Percentiles rank a stretch among this genome's conserved stretches.
phyloP scores from a whole-genome alignment of 345 rosid genomes.

The Rhodomyrtus tomentosa region DNA sequence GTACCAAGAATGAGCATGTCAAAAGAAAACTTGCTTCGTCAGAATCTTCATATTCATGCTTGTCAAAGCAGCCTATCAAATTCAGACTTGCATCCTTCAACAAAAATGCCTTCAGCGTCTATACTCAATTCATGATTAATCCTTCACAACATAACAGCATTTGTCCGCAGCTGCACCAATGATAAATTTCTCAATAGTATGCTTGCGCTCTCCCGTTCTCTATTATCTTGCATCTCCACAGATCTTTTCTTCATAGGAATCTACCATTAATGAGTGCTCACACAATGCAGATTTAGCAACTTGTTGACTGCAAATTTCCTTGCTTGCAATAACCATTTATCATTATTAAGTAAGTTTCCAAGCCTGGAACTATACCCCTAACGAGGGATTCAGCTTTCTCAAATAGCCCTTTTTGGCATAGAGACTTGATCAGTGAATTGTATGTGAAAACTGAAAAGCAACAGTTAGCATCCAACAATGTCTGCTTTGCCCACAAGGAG shows the following conservation, averaged over 20 bases:
- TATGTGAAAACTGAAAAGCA: slow-evolving; percentile 32
- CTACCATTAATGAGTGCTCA: background rate
- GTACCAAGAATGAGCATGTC: too few species aligned
- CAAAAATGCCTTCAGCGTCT: background rate
- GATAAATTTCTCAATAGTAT: slow-evolving; percentile 44
- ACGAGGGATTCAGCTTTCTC: slow-evolving; percentile 25
- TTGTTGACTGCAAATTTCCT: slow-evolving; percentile 24
- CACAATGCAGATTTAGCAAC: background rate
- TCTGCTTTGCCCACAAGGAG: slow-evolving; percentile 27
- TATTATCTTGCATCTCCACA: background rate
- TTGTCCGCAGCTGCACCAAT: slow-evolving; percentile 70
- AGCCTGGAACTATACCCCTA: slow-evolving; percentile 36
- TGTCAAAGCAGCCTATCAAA: background rate
- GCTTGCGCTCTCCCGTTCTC: slow-evolving; percentile 49
- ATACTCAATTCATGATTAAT: background rate
- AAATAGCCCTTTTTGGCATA: slow-evolving; percentile 29
- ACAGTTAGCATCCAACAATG: slow-evolving; percentile 36
- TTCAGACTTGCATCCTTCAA: background rate
- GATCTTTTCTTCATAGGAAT: background rate
- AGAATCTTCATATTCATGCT: background rate
- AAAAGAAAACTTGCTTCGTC: background rate
- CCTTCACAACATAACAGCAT: slow-evolving; percentile 38
- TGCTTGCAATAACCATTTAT: slow-evolving; percentile 40
- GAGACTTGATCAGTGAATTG: slow-evolving; percentile 49
- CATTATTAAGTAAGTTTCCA: slow-evolving; percentile 38